phyloP scores from a whole-genome alignment of 1,139 yeast genomes.

The Hansenula lynferdii region DNA sequence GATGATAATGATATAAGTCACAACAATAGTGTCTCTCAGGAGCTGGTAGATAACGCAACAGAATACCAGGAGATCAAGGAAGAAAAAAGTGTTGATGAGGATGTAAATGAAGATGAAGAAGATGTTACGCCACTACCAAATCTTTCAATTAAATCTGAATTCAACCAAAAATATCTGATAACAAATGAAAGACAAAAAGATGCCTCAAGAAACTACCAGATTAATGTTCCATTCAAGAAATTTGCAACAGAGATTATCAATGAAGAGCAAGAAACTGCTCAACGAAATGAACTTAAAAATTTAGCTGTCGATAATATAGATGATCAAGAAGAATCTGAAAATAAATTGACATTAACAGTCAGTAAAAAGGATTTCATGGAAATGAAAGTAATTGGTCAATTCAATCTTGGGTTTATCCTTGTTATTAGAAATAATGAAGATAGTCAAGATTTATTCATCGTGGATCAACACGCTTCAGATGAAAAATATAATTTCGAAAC shows the following conservation, averaged over 20 bases:
- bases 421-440: constrained; percentile 44
- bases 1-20: neutral
- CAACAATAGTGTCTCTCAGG: no score
- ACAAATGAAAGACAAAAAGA: neutral
- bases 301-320: constrained; percentile 25
- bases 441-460: constrained; percentile 63
- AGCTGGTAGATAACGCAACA: no score
- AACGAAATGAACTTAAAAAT: neutral
- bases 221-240: neutral
- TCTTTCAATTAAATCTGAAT: neutral
- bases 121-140: no score
- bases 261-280: constrained; percentile 8
- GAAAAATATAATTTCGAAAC: constrained; percentile 88
- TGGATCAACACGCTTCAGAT: constrained; percentile 98
- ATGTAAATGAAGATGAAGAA: no score
- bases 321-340: constrained; percentile 48
- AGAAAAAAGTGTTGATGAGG: no score
- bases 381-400: constrained; percentile 87
- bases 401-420: constrained; percentile 84
- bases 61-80: no score
- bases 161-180: neutral
- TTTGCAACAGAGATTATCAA: neutral
- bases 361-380: constrained; percentile 57
- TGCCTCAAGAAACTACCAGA: neutral
- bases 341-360: constrained; percentile 47